Evolutionary conservation across 805 yeast genomes (phyloP).

Genomic region (Candida maris): DNA sequence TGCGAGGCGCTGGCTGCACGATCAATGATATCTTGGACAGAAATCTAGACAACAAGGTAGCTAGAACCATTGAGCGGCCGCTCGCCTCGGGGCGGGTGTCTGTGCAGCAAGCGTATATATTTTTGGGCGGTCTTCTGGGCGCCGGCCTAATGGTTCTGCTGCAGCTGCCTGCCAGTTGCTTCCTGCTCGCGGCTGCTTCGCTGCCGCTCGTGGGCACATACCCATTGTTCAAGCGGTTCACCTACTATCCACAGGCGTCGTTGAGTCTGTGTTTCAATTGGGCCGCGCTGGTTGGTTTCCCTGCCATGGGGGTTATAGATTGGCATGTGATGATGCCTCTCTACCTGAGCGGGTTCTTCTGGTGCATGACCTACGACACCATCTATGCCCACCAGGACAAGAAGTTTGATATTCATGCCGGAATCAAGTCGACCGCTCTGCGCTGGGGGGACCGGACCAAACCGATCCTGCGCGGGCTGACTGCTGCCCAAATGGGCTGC

Average conservation of each 20-base stretch:
- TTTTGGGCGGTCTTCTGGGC: constrained; percentile 68
- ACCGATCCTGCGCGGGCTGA: constrained; percentile 58
- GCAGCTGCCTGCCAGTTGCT: constrained; percentile 75
- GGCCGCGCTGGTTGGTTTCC: constrained; percentile 93
- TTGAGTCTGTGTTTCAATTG: constrained; percentile 84
- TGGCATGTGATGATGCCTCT: constrained; percentile 74
- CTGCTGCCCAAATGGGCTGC: constrained; percentile 63
- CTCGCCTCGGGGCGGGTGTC: constrained; percentile 82
- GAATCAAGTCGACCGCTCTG: constrained; percentile 91
- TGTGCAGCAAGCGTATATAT: constrained; percentile 62
- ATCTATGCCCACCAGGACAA: constrained; percentile 98
- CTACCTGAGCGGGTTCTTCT: constrained; percentile 69
- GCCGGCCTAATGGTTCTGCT: constrained; percentile 72
- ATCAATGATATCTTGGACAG: constrained; percentile 87
- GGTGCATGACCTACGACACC: constrained; percentile 97
- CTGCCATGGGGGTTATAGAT: constrained; percentile 89
- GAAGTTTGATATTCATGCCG: constrained; percentile 79
- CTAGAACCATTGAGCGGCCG: constrained; percentile 89
- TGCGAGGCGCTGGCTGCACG: constrained; percentile 98
- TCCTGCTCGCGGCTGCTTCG: constrained; percentile 76
- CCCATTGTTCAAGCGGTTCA: constrained; percentile 90
- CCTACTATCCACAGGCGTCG: constrained; percentile 90
- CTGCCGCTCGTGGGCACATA: constrained; percentile 78
- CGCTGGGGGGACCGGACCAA: constrained; percentile 87
- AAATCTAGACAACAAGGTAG: constrained; percentile 78